Evolutionary conservation across 768 basidiomycete genomes (phyloP).

Genomic region (Kwoniella bestiolae): DNA sequence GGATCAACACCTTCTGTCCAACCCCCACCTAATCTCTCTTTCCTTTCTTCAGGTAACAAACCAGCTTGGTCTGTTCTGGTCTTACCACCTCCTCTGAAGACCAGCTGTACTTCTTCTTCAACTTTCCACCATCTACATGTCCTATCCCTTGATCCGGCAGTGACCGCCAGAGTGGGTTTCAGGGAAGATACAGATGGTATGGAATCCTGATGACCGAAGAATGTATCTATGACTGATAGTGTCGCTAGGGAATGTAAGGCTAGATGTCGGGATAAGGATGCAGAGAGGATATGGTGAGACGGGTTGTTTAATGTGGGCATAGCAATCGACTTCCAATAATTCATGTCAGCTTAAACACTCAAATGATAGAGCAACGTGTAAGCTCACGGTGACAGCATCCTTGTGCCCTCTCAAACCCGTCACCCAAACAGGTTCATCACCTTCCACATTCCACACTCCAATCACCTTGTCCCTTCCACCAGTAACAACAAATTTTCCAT

Average conservation of each 20-base stretch:
- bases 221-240: constrained; percentile 91
- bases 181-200: constrained; percentile 78
- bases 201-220: constrained; percentile 95
- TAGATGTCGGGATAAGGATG: constrained; percentile 81
- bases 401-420: constrained; percentile 79
- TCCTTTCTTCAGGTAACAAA: constrained; percentile 62
- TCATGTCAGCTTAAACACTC: constrained; percentile 1
- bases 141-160: constrained; percentile 86
- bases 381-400: constrained; percentile 70
- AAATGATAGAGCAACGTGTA: constrained; percentile 28
- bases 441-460: constrained; percentile 76
- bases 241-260: constrained; percentile 63
- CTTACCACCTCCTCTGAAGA: constrained; percentile 92
- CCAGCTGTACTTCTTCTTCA: constrained; percentile 89
- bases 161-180: constrained; percentile 80
- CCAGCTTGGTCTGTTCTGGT: constrained; percentile 71
- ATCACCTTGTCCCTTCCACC: constrained; percentile 82
- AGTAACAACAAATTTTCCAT: constrained; percentile 83
- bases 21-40: constrained; percentile 64
- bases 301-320: constrained; percentile 74
- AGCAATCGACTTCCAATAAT: constrained; percentile 66
- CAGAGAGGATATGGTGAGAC: constrained; percentile 65
- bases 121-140: constrained; percentile 96
- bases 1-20: constrained; percentile 62
- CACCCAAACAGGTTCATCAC: constrained; percentile 69